Percentiles rank a stretch among this genome's conserved stretches.
phyloP scores from a whole-genome alignment of 331 rosid species.

The Prunus yedoensis region DNA sequence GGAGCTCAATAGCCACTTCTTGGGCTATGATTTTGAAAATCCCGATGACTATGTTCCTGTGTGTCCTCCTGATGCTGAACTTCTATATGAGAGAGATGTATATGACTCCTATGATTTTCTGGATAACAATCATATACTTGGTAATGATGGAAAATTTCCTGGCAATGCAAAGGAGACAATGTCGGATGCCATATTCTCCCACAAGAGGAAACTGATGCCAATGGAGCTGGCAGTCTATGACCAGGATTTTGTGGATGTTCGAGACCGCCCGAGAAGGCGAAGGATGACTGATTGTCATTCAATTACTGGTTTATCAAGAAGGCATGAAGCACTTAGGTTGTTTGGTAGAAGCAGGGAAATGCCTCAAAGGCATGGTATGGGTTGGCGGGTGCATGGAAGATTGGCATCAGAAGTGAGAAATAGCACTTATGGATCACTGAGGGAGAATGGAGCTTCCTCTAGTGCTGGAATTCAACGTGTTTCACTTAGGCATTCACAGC shows the following conservation, averaged over 20 bases:
- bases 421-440: constrained; percentile 28
- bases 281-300: constrained; percentile 36
- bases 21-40: constrained; percentile 46
- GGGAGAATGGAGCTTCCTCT: constrained; percentile 30
- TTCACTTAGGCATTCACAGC: constrained; percentile 42
- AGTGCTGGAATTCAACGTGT: constrained; percentile 32
- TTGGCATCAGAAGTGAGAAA: constrained; percentile 48
- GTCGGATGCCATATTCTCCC: constrained; percentile 48
- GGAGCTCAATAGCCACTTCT: constrained; percentile 40
- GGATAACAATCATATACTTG: constrained; percentile 34
- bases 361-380: constrained; percentile 31
- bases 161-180: constrained; percentile 40
- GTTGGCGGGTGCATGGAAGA: constrained; percentile 37
- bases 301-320: constrained; percentile 40
- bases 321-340: constrained; percentile 33
- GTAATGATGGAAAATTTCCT: constrained; percentile 31
- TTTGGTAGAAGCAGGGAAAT: constrained; percentile 33
- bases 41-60: constrained; percentile 41
- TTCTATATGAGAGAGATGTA: constrained; percentile 42
- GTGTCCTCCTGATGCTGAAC: constrained; percentile 44
- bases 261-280: constrained; percentile 63
- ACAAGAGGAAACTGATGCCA: constrained; percentile 48
- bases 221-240: constrained; percentile 39
- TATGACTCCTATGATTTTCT: constrained; percentile 32
- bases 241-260: constrained; percentile 42